These are phyloP conservation scores for Fusarium brevicatenulatum DNA, from an alignment of 2,329 filamentous ascomycete genomes.

Conservation along the genomic window DNA sequence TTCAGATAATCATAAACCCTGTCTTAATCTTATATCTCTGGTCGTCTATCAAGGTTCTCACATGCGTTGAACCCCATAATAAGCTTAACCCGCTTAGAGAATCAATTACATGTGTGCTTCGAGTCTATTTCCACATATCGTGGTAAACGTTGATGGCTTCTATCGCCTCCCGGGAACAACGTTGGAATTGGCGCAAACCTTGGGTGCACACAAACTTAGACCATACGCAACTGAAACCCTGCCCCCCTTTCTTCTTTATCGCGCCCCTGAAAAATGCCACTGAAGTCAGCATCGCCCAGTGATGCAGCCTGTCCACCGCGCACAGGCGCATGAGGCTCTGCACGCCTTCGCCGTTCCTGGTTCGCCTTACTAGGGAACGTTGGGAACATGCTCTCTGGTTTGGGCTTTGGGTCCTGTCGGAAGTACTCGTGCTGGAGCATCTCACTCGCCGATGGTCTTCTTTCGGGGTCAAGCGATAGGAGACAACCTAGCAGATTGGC, in stretches of 20 bases:
- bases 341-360: slow-evolving; percentile 80
- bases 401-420: slow-evolving; percentile 86
- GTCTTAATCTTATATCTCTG: not conserved
- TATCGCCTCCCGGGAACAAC: not conserved
- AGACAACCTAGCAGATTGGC: slow-evolving; percentile 74
- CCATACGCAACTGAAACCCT: slow-evolving; percentile 73
- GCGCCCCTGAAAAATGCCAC: slow-evolving; percentile 74
- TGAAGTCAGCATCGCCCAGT: slow-evolving; percentile 70
- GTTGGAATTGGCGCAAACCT: not conserved
- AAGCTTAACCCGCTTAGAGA: not conserved
- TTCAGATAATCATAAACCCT: not conserved
- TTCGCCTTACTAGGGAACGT: slow-evolving; percentile 97
- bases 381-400: slow-evolving; percentile 91
- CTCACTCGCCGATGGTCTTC: slow-evolving; percentile 75
- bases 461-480: slow-evolving; percentile 77
- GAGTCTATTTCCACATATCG: not conserved
- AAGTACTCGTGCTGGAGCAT: slow-evolving; percentile 88
- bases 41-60: not conserved
- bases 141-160: not conserved
- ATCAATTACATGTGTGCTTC: not conserved
- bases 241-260: slow-evolving; percentile 73
- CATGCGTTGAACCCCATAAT: not conserved
- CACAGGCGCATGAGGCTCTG: slow-evolving; percentile 82
- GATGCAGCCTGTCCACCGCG: slow-evolving; percentile 72
- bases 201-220: slow-evolving; percentile 35